Base-by-base conservation (phyloP, 805 yeast species). In the Saccharomycopsis schoenii region DNA sequence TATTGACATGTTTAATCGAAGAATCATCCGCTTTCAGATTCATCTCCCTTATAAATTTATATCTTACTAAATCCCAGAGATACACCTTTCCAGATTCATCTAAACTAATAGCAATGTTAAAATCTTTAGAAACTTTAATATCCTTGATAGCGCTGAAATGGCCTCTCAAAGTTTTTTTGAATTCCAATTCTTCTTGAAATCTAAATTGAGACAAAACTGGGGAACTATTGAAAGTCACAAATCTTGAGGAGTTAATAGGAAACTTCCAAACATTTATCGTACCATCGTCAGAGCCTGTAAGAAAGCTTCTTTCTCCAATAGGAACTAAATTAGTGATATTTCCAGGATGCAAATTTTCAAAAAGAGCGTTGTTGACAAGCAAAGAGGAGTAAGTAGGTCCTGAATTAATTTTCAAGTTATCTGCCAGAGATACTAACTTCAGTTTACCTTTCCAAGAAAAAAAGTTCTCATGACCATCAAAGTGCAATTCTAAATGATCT, bases 31-130 rank as follows among this genome's bases (percentile, higher is more conserved):
- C 42, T 9, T 47, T 34, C 5, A 24, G 39, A 4, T 55, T 43
- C 6, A 69, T 62, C 43, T 69, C 68, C 60, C 88, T 71, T 2
- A 87, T 78, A 52, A 79, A 76, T 58, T 77, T 77, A 58, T 75
- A 76, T 37, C 84, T 69, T 1, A 83, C 77, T 47, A 83, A 65
- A 66, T 89, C 89, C 93, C 96, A 89, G 3, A 84, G 64, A 19
- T 77, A 77, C 1, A 83, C 80, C 1, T 70, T 69, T 0, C 96
- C 93, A 9, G 69, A 73, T 0, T 60, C 66, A 68, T 86, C 90
- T 25, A 82, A 69, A 62, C 86, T 80, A 12, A 85, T 63, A 10
- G 86, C 74, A 2, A 79, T 69, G 59, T 85, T 83, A 67, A 77
- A 85, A 51, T 82, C 79, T 8, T 77, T 72, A 29, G 85, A 79